Evolutionary conservation across 208 protist genomes (phyloP), one percentile per base, ranked within the genome.

Genomic region (Herpetomonas samuelpessoai): DNA sequence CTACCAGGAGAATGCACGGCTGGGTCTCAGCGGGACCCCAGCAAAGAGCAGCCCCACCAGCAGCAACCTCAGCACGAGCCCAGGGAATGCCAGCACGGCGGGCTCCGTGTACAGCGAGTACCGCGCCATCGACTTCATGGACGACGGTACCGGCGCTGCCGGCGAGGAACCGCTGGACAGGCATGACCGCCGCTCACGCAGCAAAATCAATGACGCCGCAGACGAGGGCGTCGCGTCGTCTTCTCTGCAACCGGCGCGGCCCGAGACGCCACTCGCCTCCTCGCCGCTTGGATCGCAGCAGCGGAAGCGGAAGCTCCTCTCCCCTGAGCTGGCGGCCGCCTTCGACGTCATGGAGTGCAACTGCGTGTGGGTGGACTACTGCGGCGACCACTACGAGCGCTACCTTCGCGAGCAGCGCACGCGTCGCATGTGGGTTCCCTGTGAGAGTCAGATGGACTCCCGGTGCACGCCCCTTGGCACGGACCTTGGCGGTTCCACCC

Each of bases 351-450:
- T 87, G 80, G 75, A 84, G 54, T 50, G 56, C 26, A 87, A 91
- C 61, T 80, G 79, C 39, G 55, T 81, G 21, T 91, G 83, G 83
- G 80, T 86, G 55, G 72, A 79, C 19, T 91, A 91, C 64, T 84
- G 71, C 65, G 74, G 69, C 55, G 72, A 71, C 48, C 67, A 87
- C 73, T 83, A 71, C 44, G 68, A 83, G 14, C 44, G 46, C 18
- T 87, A 86, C 45, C 49, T 91, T 10, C 60, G 67, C 10, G 67
- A 64, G 35, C 49, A 63, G 49, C 49, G 57, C 7, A 38, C 51
- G 38, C 24, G 38, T 21, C 26, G 62, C 27, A 24, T 19, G 50
- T 74, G 54, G 71, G 18, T 61, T 24, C 28, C 31, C 52, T 9
- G 49, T 28, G 12, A 51, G 48, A 4, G 12, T 31, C 30, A 46